Base-by-base conservation (phyloP, 1,139 yeast species). In the Debaryomycetaceae sp. region DNA sequence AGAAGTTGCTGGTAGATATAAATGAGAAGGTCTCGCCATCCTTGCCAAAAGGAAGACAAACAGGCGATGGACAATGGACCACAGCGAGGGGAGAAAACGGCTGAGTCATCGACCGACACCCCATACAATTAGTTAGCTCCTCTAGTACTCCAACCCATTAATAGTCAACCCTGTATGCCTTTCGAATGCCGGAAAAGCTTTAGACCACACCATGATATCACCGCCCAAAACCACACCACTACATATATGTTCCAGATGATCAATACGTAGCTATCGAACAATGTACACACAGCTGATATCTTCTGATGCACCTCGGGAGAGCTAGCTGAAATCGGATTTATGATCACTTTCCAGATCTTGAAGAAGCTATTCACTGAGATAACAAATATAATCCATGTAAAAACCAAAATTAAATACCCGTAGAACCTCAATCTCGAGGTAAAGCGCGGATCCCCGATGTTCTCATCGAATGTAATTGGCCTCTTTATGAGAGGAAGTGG, bases 41-140 rank as follows among this genome's bases (percentile, higher is more conserved):
- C 6, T 38, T 57, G 59, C 79, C 52, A 0, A 50, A 48, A 17
- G 86, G 86, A 3, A 69, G 97, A 46, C 85, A 87, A 60, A 82
- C 90, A 36, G 98, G 97, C 0, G 73, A 80, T 4, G 76, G 73
- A 0, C 86, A 75, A 42, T 90, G 97, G 97, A 85, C 86, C 0
- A 60, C 65, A 17, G 54, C 74, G 1, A 72, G 98, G 53, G 96
- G 96, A 1, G 98, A 90, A 61, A 80, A 70, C 49, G 96, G 96
- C 13, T 39, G 35, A 24, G 31, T 13, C 38, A 11, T 6, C 40
- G 20, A 22, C 14, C 24, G 2, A 13, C 20, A 29, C 40, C 6
- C 23, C 34, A 29, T 36, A 17, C 41, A 20, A 39, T 38, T n/a
- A 22, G 38, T 24, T 35, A n/a, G 37, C 9, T 35, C 14, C 37